These are phyloP conservation scores for Yarrowia sp. DNA, from an alignment of 805 yeast species.

Conservation along the genomic window DNA sequence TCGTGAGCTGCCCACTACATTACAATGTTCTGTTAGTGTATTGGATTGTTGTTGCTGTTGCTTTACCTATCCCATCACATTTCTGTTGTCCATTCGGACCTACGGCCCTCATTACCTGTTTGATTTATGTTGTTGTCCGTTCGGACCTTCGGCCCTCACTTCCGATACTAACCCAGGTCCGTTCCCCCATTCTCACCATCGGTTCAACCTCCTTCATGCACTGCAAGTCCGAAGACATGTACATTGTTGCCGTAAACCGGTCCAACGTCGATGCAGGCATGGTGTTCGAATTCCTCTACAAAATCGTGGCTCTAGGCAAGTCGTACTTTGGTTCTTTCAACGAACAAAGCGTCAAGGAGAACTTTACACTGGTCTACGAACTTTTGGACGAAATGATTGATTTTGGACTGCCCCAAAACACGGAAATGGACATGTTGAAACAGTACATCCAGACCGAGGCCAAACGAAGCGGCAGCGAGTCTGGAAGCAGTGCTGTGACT, in stretches of 20 bases:
- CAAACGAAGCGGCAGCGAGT: background rate
- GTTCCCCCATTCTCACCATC: slow-evolving; percentile 73
- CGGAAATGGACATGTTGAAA: slow-evolving; percentile 49
- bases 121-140: no score
- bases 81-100: no score
- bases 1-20: no score
- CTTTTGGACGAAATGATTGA: slow-evolving; percentile 72
- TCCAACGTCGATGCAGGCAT: slow-evolving; percentile 81
- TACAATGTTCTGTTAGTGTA: no score
- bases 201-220: slow-evolving; percentile 92
- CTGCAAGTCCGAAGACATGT: slow-evolving; percentile 57
- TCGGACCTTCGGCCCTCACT: background rate
- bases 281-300: slow-evolving; percentile 73
- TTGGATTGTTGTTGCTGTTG: no score
- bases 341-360: slow-evolving; percentile 55
- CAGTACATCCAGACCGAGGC: slow-evolving; percentile 40
- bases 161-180: slow-evolving; percentile 36
- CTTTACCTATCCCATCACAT: no score
- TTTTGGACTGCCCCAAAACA: slow-evolving; percentile 70
- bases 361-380: slow-evolving; percentile 70
- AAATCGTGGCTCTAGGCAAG: slow-evolving; percentile 53
- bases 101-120: background rate
- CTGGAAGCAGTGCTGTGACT: background rate
- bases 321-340: slow-evolving; percentile 41
- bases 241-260: slow-evolving; percentile 86